Evolutionary conservation across 495 filamentous ascomycete species (phyloP).

Genomic region (Neohortaea acidophila): DNA sequence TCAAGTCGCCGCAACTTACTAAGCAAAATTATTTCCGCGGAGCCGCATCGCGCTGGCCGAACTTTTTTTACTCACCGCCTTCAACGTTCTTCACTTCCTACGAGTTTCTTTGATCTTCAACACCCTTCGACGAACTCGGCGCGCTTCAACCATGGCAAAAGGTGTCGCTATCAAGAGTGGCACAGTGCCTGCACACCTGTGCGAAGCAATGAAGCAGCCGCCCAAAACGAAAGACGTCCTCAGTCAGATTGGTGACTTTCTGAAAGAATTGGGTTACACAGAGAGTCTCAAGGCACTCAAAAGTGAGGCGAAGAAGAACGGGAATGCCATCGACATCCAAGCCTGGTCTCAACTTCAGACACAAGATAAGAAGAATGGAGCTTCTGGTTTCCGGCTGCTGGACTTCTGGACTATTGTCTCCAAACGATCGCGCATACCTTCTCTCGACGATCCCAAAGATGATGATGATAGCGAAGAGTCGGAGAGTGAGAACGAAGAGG

Average conservation of each 20-base stretch:
- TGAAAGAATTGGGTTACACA: conserved; percentile 6
- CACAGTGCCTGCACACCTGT: too few relatives aligned
- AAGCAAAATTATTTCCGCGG: too few relatives aligned
- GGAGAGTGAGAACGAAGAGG: background rate
- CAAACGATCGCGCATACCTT: background rate
- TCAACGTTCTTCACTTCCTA: too few relatives aligned
- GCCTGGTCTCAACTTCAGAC: conserved; percentile 4
- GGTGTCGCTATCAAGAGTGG: too few relatives aligned
- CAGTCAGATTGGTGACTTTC: conserved; percentile 8
- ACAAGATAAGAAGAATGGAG: background rate
- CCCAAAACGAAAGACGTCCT: conserved; percentile 6
- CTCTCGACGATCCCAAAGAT: background rate
- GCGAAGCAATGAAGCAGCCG: background rate
- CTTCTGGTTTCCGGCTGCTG: background rate
- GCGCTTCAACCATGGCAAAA: too few relatives aligned
- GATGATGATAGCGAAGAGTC: conserved; percentile 3
- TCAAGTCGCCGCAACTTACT: too few relatives aligned
- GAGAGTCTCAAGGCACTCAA: conserved; percentile 4
- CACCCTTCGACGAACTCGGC: too few relatives aligned
- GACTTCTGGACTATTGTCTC: conserved; percentile 4
- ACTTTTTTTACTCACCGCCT: too few relatives aligned
- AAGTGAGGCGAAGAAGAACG: conserved; percentile 6
- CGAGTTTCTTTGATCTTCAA: too few relatives aligned
- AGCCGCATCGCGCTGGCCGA: too few relatives aligned
- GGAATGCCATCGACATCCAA: background rate